phyloP scores from a whole-genome alignment of 2,329 filamentous ascomycete genomes.

The Knufia petricola region DNA sequence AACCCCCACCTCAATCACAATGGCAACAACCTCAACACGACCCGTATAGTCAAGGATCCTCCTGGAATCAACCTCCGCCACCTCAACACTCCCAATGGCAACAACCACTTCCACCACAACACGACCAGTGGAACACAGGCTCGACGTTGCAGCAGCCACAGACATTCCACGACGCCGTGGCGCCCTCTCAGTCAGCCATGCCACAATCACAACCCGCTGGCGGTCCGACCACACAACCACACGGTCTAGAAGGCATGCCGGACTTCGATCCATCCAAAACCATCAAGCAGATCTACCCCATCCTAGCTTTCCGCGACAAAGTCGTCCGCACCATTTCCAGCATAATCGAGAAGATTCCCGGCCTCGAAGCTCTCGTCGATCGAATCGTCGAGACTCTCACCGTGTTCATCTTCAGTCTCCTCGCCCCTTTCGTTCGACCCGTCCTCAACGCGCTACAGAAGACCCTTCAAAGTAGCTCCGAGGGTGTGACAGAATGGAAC shows the following conservation, averaged over 20 bases:
- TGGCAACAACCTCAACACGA: constrained; percentile 13
- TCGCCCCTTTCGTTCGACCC: constrained; percentile 85
- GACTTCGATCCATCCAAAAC: constrained; percentile 71
- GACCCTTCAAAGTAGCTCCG: constrained; percentile 75
- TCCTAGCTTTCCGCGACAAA: constrained; percentile 85
- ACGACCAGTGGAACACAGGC: constrained; percentile 2
- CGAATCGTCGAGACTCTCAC: constrained; percentile 90
- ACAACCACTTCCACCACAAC: constrained; percentile 11
- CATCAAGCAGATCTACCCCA: constrained; percentile 79
- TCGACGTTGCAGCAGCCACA: constrained; percentile 5
- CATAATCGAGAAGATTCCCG: constrained; percentile 84
- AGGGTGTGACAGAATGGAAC: constrained; percentile 56
- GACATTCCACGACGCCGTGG: not conserved
- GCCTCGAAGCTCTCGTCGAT: constrained; percentile 78
- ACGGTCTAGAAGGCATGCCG: constrained; percentile 63
- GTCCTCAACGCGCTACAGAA: constrained; percentile 82
- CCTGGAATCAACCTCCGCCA: constrained; percentile 13
- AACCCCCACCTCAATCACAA: constrained; percentile 9
- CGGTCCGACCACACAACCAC: constrained; percentile 29
- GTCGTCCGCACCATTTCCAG: constrained; percentile 79
- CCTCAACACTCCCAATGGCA: constrained; percentile 16
- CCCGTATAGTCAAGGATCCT: constrained; percentile 15
- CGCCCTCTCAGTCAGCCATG: not conserved
- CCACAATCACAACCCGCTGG: not conserved
- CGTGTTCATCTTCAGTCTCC: constrained; percentile 78